A percentile compares a stretch with the other conserved stretches of the same genome.
Evolutionary conservation across 441 rosid genomes (phyloP).

Genomic region (Pelargonium fulgidum): DNA sequence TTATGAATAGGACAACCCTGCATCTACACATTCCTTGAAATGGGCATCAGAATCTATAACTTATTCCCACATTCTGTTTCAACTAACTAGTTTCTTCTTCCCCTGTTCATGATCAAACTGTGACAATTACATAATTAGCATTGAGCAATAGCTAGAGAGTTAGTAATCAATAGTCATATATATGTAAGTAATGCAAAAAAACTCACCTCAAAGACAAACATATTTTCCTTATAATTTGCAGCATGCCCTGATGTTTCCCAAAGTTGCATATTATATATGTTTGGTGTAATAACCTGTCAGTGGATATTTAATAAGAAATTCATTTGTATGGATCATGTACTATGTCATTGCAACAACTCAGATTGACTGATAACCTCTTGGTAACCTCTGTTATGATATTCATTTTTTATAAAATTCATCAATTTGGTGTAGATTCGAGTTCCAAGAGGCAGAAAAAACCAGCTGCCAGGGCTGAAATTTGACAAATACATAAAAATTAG

Average conservation of each 20-base stretch:
- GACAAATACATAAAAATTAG: constrained; percentile 20
- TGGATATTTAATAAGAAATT: constrained; percentile 16
- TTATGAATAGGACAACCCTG: too few relatives aligned
- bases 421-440: constrained; percentile 83
- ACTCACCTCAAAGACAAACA: constrained; percentile 88
- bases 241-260: constrained; percentile 99
- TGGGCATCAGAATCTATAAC: too few relatives aligned
- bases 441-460: constrained; percentile 94
- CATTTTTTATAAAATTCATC: constrained; percentile 60
- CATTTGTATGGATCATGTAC: constrained; percentile 8
- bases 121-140: too few relatives aligned
- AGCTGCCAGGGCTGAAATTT: constrained; percentile 89
- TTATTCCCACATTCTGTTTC: too few relatives aligned
- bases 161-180: background rate
- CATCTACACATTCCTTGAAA: too few relatives aligned
- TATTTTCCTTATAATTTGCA: constrained; percentile 91
- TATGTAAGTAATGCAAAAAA: background rate
- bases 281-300: constrained; percentile 83
- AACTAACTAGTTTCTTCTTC: too few relatives aligned
- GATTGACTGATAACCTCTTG: constrained; percentile 51
- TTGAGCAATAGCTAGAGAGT: too few relatives aligned
- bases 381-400: constrained; percentile 84
- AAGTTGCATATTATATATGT: constrained; percentile 88
- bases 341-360: constrained; percentile 20
- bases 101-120: too few relatives aligned